Evolutionary conservation across 441 rosid species (phyloP), one percentile per base, ranked within the genome.

Genomic region (Pelargonium australe): DNA sequence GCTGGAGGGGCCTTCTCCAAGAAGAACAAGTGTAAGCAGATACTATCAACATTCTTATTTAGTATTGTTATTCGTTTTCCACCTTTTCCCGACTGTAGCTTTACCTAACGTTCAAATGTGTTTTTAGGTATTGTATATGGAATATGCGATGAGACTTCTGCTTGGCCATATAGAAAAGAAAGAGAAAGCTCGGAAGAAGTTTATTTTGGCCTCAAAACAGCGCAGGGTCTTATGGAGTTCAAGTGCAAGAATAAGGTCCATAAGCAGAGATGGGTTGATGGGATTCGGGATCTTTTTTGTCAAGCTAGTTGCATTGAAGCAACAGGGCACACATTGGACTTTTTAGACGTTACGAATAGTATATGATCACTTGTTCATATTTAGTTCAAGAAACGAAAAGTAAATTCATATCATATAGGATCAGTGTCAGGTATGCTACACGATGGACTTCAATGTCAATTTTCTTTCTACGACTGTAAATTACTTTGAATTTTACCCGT

Each of bases 1-100:
- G 88, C 90, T 16, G 96, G 96, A 75, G 97, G 99, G 49, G 95
- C 96, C 64, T 91, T 94, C 83, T 91, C 97, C 65, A 91, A 90
- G 82, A 94, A 88, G 67, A 84, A 84, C 65, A 94, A 94, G 84
- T 83, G 99, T 91, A 76, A 79, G 86, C 71, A 66, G 70, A 63
- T 55, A 65, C 68, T 10, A 20, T 53, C 57, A 63, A 69, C 47
- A 64, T 49, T 13, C 25, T 34, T 34, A 13, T 12, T 31, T 13
- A 40, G 68, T 8, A 13, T 41, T 34, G 8, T 1, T 64, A 14
- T n/a, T 8, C 8, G 2, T 10, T 14, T 28, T 37, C 4, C 66
- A 11, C 55, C 0, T 12, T 2, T 65, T 4, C 13, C 41, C 14
- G 37, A 17, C 2, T 61, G 40, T 20, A 44, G 0, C 20, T 4